Percentiles rank a stretch among this genome's conserved stretches.
Conservation (phyloP, 139 green algal species). For the Pseudopediastrum boryanum region DNA sequence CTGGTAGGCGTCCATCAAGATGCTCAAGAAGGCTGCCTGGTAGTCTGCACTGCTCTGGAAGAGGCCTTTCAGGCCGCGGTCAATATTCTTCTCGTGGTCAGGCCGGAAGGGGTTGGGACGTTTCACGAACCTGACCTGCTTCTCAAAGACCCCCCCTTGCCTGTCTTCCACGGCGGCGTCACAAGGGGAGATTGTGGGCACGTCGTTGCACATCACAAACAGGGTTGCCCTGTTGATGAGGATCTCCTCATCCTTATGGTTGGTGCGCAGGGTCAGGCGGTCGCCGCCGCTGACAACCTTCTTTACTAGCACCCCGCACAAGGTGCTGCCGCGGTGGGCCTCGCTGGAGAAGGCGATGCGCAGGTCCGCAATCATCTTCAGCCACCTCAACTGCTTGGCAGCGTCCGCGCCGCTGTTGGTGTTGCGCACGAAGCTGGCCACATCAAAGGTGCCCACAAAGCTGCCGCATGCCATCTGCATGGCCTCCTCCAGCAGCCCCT, state of each 20-base stretch:
- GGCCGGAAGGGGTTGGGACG: conserved; percentile 12
- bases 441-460: conserved; percentile 14
- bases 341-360: conserved; percentile 17
- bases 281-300: conserved; percentile 4
- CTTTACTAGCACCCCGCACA: not conserved
- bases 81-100: conserved; percentile 1
- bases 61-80: not conserved
- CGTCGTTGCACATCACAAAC: conserved; percentile 23
- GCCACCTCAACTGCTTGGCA: conserved; percentile 15
- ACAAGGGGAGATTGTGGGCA: conserved; percentile 2
- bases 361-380: conserved; percentile 16
- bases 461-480: conserved; percentile 1
- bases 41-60: too few relatives aligned
- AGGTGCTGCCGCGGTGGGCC: not conserved
- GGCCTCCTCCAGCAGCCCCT: not conserved
- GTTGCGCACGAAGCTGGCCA: conserved; percentile 18
- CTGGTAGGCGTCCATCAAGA: too few relatives aligned
- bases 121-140: conserved; percentile 11
- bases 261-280: conserved; percentile 5
- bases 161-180: conserved; percentile 13
- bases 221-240: conserved; percentile 2
- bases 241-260: conserved; percentile 9
- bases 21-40: too few relatives aligned
- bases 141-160: conserved; percentile 9
- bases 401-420: conserved; percentile 3